Base-by-base conservation (phyloP, 192 early-diverging fungal genomes). In the Coemansia javaensis region DNA sequence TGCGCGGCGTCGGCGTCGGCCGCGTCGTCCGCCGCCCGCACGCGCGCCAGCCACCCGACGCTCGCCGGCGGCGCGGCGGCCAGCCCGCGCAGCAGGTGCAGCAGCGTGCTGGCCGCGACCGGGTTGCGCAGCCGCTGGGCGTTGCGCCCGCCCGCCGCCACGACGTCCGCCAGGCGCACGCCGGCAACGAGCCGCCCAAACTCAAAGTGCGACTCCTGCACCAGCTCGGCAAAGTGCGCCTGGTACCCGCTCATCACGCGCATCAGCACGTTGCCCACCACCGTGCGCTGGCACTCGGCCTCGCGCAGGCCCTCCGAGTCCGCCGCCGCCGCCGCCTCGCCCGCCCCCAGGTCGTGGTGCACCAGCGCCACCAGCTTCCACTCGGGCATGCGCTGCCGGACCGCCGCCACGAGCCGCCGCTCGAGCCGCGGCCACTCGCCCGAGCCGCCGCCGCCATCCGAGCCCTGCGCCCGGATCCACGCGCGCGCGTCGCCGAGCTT, bases 171-270 rank as follows among this genome's bases (percentile, higher is more conserved):
- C 39, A 58, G 40, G 5, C 35, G 15, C 7, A 66, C 53, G 9
- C 48, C 53, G 5, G 63, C 41, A 1, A 62, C 42, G 21, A 66
- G 63, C 41, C 40, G 42, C 4, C 70, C 70, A 15, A 62, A 31
- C 44, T 73, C 69, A 44, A 74, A 74, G n/a, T 40, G 55, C 27
- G 53, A 28, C 32, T 66, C 70, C 0, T 59, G 15, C 0, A 66
- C 47, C 10, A 63, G 41, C 33, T 58, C 59, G 28, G 44, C 36
- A 37, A 74, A 74, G 30, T 74, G 59, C 32, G 33, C 17, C 51
- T 74, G 70, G 51, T 66, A 66, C 5, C 59, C 70, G 30, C 46
- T 20, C 20, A 66, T 54, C 32, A 74, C 59, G n/a, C 64, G 59
- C 63, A 66, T 52, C 34, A 74, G 30, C 14, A 53, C 62, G n/a